Evolutionary conservation across 2,329 filamentous ascomycete species (phyloP).

Genomic region (Calonectria henricotiae): DNA sequence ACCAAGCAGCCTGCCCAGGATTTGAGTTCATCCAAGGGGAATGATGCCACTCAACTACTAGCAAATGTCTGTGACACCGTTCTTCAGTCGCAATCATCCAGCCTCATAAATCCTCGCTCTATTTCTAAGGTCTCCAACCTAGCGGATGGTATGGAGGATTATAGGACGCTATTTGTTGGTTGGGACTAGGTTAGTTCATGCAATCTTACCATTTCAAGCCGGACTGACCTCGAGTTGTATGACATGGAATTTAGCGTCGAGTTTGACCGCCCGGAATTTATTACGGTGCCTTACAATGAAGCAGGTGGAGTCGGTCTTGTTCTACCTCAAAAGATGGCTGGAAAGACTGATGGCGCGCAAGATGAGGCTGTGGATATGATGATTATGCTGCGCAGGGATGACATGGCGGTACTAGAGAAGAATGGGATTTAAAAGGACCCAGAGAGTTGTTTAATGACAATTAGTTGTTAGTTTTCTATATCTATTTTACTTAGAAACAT

Average conservation of each 20-base stretch:
- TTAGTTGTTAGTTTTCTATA: too few species aligned
- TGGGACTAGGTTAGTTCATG: slow-evolving; percentile 32
- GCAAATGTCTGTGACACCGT: slow-evolving; percentile 19
- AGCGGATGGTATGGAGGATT: slow-evolving; percentile 6
- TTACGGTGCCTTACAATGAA: slow-evolving; percentile 20
- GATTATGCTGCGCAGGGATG: slow-evolving; percentile 34
- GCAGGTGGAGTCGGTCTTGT: slow-evolving; percentile 35
- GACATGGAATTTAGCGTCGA: slow-evolving; percentile 25
- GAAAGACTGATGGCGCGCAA: background rate
- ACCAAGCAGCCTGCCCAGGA: background rate
- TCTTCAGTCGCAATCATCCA: slow-evolving; percentile 10
- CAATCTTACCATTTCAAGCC: slow-evolving; percentile 35
- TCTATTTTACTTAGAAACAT: too few species aligned
- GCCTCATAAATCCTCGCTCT: slow-evolving; percentile 15
- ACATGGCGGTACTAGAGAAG: slow-evolving; percentile 30
- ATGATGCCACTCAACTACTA: background rate
- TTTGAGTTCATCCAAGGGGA: background rate
- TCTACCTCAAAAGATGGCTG: slow-evolving; percentile 23
- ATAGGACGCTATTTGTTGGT: slow-evolving; percentile 32
- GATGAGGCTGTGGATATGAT: slow-evolving; percentile 31
- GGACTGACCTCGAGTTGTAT: slow-evolving; percentile 35
- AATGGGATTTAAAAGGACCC: slow-evolving; percentile 3
- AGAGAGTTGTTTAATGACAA: too few species aligned
- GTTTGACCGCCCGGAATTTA: slow-evolving; percentile 28
- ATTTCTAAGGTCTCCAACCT: slow-evolving; percentile 35